Percentiles rank a stretch among this genome's conserved stretches.
Evolutionary conservation across 2,329 filamentous ascomycete genomes (phyloP).

Genomic region (Fusarium hostae): DNA sequence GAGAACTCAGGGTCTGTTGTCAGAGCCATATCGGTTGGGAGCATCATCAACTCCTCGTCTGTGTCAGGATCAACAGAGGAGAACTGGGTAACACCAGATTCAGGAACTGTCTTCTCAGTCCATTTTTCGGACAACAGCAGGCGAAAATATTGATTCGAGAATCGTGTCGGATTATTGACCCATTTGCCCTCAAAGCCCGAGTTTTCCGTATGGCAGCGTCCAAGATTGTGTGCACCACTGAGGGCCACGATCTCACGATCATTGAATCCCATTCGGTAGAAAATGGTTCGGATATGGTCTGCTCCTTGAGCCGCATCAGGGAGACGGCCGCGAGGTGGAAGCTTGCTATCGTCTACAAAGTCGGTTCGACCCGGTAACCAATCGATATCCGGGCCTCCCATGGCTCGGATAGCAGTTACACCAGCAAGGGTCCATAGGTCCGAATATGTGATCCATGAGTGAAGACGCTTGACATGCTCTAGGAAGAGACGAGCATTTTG

Average conservation of each 20-base stretch:
- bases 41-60: conserved; percentile 15
- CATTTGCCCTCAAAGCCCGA: conserved; percentile 9
- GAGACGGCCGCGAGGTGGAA: conserved; percentile 10
- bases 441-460: conserved; percentile 10
- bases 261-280: conserved; percentile 13
- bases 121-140: neutral
- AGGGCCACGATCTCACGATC: conserved; percentile 5
- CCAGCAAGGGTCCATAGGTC: conserved; percentile 11
- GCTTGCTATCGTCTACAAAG: conserved; percentile 3
- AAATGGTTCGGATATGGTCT: conserved; percentile 2
- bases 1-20: conserved; percentile 9
- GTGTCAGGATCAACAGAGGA: conserved; percentile 3
- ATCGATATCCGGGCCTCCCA: neutral
- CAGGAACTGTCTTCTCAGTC: conserved; percentile 2
- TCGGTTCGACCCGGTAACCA: conserved; percentile 12
- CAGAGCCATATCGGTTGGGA: conserved; percentile 7
- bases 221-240: conserved; percentile 7
- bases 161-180: conserved; percentile 12
- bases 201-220: conserved; percentile 8
- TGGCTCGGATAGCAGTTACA: neutral
- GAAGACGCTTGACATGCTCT: conserved; percentile 8
- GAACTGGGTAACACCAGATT: neutral
- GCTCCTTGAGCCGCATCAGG: conserved; percentile 9
- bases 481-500: conserved; percentile 11
- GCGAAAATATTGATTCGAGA: conserved; percentile 16